Evolutionary conservation across 331 rosid species (phyloP).

Genomic region (Acacia pycnantha): DNA sequence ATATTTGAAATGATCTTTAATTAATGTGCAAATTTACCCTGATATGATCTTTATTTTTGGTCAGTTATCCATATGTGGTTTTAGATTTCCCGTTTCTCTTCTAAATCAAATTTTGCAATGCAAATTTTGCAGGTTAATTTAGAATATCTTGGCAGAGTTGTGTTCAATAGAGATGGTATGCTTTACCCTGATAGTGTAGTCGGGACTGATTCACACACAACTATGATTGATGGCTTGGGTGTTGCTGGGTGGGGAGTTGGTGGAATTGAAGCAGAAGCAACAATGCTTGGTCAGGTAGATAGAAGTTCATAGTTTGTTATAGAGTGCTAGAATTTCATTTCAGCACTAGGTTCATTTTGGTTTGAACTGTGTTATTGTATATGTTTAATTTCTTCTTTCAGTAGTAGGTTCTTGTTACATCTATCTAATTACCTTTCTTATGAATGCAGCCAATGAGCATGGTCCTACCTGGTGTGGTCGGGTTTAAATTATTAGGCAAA

Average conservation of each 20-base stretch:
- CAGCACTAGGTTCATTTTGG: neutral
- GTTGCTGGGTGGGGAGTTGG: conserved; percentile 99
- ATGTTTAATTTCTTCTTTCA: neutral
- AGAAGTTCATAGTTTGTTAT: conserved; percentile 11
- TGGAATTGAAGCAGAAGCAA: conserved; percentile 92
- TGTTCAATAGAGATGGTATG: conserved; percentile 71
- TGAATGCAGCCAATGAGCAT: conserved; percentile 86
- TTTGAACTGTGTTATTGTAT: neutral
- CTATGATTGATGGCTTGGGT: conserved; percentile 92
- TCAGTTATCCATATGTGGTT: neutral
- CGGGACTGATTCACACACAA: conserved; percentile 89
- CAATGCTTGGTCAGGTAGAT: conserved; percentile 90
- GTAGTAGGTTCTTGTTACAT: neutral
- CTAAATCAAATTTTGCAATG: conserved; percentile 30
- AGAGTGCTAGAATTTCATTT: conserved; percentile 2
- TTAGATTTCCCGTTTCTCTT: conserved; percentile 15
- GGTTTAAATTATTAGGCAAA: conserved; percentile 74
- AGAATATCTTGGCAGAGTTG: conserved; percentile 90
- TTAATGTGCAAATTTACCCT: neutral
- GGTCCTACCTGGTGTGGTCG: conserved; percentile 94
- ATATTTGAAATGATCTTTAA: neutral
- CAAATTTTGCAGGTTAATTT: conserved; percentile 63
- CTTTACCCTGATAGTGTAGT: conserved; percentile 91
- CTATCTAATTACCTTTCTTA: conserved; percentile 3
- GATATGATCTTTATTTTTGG: too few species aligned